phyloP scores from a whole-genome alignment of 805 yeast genomes.

The Sugiyamaella chiloensis region DNA sequence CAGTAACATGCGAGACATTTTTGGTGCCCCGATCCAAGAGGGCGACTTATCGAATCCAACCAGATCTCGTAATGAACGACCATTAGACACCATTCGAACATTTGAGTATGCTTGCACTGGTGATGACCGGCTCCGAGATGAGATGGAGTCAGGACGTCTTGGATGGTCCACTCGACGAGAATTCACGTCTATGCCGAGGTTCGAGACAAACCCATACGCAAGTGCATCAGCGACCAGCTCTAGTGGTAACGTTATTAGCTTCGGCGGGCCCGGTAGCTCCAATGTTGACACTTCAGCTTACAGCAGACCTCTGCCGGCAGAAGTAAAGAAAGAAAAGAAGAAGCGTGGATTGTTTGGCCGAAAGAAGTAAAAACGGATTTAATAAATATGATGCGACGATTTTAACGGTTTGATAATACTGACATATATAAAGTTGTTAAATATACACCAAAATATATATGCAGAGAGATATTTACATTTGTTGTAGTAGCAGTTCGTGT shows the following conservation, averaged over 20 bases:
- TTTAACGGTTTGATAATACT: too few species aligned
- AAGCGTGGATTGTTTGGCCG: slow-evolving; percentile 80
- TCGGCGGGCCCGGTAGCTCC: slow-evolving; percentile 14
- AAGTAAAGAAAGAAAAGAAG: slow-evolving; percentile 47
- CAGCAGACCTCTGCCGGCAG: slow-evolving; percentile 45
- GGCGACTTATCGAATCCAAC: slow-evolving; percentile 94
- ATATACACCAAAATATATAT: too few species aligned
- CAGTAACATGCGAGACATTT: slow-evolving; percentile 68
- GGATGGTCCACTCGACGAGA: slow-evolving; percentile 85
- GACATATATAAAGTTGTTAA: too few species aligned
- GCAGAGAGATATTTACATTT: too few species aligned
- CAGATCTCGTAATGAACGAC: slow-evolving; percentile 90
- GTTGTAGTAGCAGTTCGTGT: too few species aligned
- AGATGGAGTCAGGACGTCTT: slow-evolving; percentile 68
- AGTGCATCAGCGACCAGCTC: slow-evolving; percentile 19
- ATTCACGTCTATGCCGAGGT: slow-evolving; percentile 54
- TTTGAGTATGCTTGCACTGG: slow-evolving; percentile 95
- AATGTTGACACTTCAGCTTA: slow-evolving; percentile 32
- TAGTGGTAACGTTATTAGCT: slow-evolving; percentile 40
- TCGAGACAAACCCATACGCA: slow-evolving; percentile 38
- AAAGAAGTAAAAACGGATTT: slow-evolving; percentile 43
- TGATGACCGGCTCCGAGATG: slow-evolving; percentile 73
- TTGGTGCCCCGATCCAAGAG: slow-evolving; percentile 73
- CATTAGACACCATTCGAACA: slow-evolving; percentile 89
- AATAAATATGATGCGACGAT: slow-evolving; percentile 8